These are phyloP conservation scores for Chenopodium berlandieri DNA, from an alignment of 148 eudicot genomes.

Conservation along the genomic window DNA sequence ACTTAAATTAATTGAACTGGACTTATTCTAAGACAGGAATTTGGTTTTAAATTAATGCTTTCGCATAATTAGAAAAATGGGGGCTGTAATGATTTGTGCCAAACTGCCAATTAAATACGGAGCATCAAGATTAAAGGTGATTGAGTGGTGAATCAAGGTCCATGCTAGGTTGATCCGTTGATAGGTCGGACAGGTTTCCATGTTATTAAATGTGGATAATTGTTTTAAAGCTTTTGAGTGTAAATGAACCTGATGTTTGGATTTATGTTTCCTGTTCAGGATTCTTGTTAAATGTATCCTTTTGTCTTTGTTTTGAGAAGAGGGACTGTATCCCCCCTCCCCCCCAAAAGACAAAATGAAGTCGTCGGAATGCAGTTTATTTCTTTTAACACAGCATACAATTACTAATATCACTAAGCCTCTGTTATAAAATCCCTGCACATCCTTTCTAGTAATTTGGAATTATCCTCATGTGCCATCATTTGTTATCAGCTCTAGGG, in stretches of 20 bases:
- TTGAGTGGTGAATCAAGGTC: neutral
- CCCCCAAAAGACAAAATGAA: too few species aligned
- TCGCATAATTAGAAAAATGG: neutral
- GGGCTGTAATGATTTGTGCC: neutral
- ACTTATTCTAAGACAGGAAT: neutral
- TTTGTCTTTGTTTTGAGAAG: neutral
- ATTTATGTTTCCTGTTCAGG: neutral
- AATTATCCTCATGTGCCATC: slow-evolving; percentile 1
- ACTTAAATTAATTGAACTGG: too few species aligned
- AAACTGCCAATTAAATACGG: too few species aligned
- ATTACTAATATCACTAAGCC: neutral
- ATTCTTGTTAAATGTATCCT: neutral
- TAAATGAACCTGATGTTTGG: neutral
- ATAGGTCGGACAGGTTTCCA: neutral
- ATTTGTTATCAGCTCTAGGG: slow-evolving; percentile 44
- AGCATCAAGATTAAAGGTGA: neutral
- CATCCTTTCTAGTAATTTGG: neutral
- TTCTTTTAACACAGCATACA: neutral
- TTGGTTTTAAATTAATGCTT: neutral
- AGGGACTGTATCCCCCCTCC: neutral
- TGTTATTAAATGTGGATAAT: neutral
- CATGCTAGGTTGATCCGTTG: neutral
- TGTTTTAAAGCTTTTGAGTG: neutral
- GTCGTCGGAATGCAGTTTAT: neutral
- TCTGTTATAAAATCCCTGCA: neutral